phyloP scores from a whole-genome alignment of 495 filamentous ascomycete species.

The Astrothelium subdiscretum region DNA sequence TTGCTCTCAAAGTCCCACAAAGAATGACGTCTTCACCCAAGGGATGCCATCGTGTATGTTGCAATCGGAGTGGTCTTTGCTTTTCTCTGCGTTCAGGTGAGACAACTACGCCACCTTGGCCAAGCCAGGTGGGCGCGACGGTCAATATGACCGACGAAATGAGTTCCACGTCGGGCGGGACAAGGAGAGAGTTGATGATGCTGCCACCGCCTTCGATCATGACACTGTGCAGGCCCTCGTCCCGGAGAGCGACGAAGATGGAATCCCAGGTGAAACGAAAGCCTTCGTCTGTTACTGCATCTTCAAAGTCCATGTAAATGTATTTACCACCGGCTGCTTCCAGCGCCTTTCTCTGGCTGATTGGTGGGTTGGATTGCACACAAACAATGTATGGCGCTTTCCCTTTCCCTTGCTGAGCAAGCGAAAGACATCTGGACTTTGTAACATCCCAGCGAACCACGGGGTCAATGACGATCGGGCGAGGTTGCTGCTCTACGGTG shows the following conservation, averaged over 20 bases:
- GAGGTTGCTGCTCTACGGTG: slow-evolving; percentile 52
- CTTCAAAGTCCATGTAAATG: slow-evolving; percentile 6
- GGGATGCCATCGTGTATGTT: slow-evolving; percentile 7
- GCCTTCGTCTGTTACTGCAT: not conserved
- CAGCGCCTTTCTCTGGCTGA: not conserved
- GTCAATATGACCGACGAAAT: slow-evolving; percentile 71
- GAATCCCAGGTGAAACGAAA: slow-evolving; percentile 43
- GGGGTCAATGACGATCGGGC: slow-evolving; percentile 72
- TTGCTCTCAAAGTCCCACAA: slow-evolving; percentile 9
- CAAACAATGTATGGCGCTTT: slow-evolving; percentile 44
- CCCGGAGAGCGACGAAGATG: slow-evolving; percentile 45
- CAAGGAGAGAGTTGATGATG: slow-evolving; percentile 65
- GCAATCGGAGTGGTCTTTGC: slow-evolving; percentile 1
- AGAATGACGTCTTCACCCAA: slow-evolving; percentile 15
- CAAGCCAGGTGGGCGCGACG: slow-evolving; percentile 74
- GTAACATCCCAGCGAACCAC: slow-evolving; percentile 52
- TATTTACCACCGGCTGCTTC: slow-evolving; percentile 10
- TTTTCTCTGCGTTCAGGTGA: slow-evolving; percentile 31
- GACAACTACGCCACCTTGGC: slow-evolving; percentile 63
- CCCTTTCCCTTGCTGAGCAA: slow-evolving; percentile 55
- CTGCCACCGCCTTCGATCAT: slow-evolving; percentile 82
- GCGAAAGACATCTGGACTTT: slow-evolving; percentile 48
- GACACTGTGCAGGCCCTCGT: slow-evolving; percentile 57
- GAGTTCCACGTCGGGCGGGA: slow-evolving; percentile 45
- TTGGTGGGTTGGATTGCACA: not conserved